Base-by-base conservation (phyloP, 192 early-diverging fungal genomes). In the Coemansia sp. region DNA sequence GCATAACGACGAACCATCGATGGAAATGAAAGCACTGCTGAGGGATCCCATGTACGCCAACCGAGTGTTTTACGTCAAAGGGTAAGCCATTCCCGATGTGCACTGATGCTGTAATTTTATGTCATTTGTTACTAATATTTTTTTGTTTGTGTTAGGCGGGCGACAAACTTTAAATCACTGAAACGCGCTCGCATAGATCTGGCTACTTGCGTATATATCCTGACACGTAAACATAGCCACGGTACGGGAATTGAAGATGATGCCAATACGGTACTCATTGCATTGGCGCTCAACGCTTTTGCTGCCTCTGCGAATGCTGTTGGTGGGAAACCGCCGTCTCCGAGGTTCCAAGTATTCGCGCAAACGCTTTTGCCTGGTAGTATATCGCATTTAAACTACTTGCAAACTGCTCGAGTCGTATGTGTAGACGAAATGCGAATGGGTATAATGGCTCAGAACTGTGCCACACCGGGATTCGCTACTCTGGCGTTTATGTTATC, bases 361-460 rank as follows among this genome's bases (percentile, higher is more conserved):
- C 84, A 85, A 51, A 78, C 74, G 0, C 48, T 85, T 0, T 38
- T 81, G 8, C 84, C 84, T 3, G 76, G 70, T 23, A 81, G 70
- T 12, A 72, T 81, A 14, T 48, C 70, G 17, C 78, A 85, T 19
- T 46, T 85, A 51, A 67, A 58, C 31, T 73, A 73, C 39, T 62
- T 85, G 64, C 75, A 78, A 25, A 78, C 73, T 2, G 57, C 84
- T 0, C 64, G 84, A 2, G 64, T 78, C 9, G 60, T 81, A 27
- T 76, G 75, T 7, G 76, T 85, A 2, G 84, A 85, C 11, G 84
- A 85, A 51, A 74, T 81, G 67, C 76, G 84, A 5, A 75, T 85
- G 70, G 84, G 84, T 7, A 71, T 85, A 6, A 75, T 85, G 76
- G 84, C 84, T 12, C 84, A 81, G 46, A 85, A 77, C 73, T 81